Base-by-base conservation (phyloP, 768 basidiomycete species). In the Scleroderma citrinum region DNA sequence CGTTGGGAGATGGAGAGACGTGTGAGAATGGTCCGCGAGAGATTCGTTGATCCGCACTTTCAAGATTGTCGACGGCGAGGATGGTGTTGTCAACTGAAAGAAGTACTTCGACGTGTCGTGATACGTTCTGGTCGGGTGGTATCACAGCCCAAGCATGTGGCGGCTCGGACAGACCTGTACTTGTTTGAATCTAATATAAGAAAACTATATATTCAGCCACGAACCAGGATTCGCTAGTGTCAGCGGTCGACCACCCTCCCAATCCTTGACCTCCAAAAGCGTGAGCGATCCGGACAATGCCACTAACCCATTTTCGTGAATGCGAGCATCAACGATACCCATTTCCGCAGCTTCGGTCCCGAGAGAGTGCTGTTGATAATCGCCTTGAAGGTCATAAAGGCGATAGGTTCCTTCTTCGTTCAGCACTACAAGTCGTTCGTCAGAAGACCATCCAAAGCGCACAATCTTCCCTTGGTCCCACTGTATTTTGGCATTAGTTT, bases 351-450 rank as follows among this genome's bases (percentile, higher is more conserved):
- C 89, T 45, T 95, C 93, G 8, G 72, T 71, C 7, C 92, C 92
- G 2, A 97, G 75, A 0, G 92, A 91, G 62, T 83, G 78, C 53
- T 97, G 93, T 50, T 79, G 72, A 61, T 93, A 96, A 56, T 88
- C 87, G 48, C 85, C 83, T 66, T 90, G 85, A 30, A 91, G 70
- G 68, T 92, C 87, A 59, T 97, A 97, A 21, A 97, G 58, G 40
- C 96, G 77, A 68, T 96, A 99, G 6, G 78, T 76, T 21, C 95
- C 94, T 58, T 97, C 93, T 66, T 95, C 92, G 60, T 93, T 90
- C 34, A 98, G 69, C 13, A 97, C 79, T 0, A 85, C 81, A 31
- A 99, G 75, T 34, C 81, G 76, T 62, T 94, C 91, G 58, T 89
- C 82, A n/a, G 69, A 61, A 0, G 87, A 87, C 89, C 89, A 92